Conservation (phyloP, 1,284 basidiomycete species). For the Filobasidium uniguttulatum region DNA sequence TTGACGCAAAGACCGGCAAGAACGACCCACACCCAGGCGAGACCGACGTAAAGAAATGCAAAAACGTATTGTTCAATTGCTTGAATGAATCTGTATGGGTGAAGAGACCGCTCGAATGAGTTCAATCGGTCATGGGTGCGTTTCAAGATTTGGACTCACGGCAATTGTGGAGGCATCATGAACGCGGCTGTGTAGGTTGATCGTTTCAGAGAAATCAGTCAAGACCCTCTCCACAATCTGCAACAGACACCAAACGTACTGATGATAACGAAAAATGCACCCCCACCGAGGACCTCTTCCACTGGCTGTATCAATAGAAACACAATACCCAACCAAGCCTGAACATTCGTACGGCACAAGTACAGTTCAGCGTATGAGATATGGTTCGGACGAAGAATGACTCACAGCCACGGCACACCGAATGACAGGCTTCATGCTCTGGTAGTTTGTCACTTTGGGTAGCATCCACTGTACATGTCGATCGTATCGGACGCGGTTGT, state of each 20-base stretch:
- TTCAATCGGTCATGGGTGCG: neutral
- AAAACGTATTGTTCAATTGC: slow-evolving; percentile 28
- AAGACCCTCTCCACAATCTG: no score
- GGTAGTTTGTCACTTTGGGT: slow-evolving; percentile 23
- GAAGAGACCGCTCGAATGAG: neutral
- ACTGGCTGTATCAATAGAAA: slow-evolving; percentile 26
- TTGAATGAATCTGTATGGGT: slow-evolving; percentile 21
- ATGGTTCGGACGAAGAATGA: no score
- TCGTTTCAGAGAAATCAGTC: no score
- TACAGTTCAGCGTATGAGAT: no score
- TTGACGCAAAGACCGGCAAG: slow-evolving; percentile 23
- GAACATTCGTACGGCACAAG: no score
- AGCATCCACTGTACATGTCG: slow-evolving; percentile 26
- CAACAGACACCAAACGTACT: neutral
- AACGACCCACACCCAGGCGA: slow-evolving; percentile 33
- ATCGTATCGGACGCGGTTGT: no score
- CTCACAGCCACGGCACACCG: slow-evolving; percentile 28
- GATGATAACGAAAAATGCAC: slow-evolving; percentile 17
- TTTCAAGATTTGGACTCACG: neutral
- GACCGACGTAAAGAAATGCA: slow-evolving; percentile 28
- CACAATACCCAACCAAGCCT: slow-evolving; percentile 33
- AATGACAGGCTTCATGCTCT: slow-evolving; percentile 26
- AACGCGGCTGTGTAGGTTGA: slow-evolving; percentile 19
- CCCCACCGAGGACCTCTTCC: slow-evolving; percentile 25
- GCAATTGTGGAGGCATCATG: slow-evolving; percentile 28